Evolutionary conservation across 140 eudicot species (phyloP), one percentile per base, ranked within the genome.

Genomic region (Stevia rebaudiana): DNA sequence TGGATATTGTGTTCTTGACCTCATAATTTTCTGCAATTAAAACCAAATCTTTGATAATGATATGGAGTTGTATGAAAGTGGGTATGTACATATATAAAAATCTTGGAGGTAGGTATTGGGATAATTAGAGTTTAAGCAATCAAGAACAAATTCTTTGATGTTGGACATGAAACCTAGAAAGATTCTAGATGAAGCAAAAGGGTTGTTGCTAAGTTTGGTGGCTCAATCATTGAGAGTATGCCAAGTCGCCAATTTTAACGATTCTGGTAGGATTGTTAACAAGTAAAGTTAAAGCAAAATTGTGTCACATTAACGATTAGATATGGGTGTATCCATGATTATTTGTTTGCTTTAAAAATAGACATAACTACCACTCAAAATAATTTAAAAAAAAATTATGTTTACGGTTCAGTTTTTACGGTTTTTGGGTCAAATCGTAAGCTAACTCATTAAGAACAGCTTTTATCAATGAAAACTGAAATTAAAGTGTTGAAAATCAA

Each of bases 191-290:
- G 79, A 85, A 85, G 94, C 88, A 69, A 78, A 62, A 68, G 76
- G 64, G 67, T 76, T 10, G 84, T 60, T 84, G 87, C 35, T 50
- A 28, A 30, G 76, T 68, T 78, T 78, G 87, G 84, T 84, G 77
- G 70, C 51, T 13, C 33, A 21, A 40, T 74, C 54, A 66, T 72
- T 36, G 51, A 53, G 33, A 28, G 33, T 28, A 4, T 28, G 33
- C 33, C 33, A 28, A 28, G 3, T 28, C 33, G 4, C 37, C 59
- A 17, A 33, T 59, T 57, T 35, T 25, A 47, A 47, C 43, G 9
- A 70, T 47, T 30, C 40, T 35, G 63, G 23, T 21, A 9, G 7
- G 49, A 57, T 52, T 44, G 56, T 39, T 71, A 51, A 63, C 39
- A 73, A 35, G 63, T 59, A 50, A 58, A 50, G 74, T 37, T 24